Evolutionary conservation across 202 grass and related monocot genomes (phyloP), one percentile per base, ranked within the genome.

Genomic region (Miscanthus sacchariflorus): DNA sequence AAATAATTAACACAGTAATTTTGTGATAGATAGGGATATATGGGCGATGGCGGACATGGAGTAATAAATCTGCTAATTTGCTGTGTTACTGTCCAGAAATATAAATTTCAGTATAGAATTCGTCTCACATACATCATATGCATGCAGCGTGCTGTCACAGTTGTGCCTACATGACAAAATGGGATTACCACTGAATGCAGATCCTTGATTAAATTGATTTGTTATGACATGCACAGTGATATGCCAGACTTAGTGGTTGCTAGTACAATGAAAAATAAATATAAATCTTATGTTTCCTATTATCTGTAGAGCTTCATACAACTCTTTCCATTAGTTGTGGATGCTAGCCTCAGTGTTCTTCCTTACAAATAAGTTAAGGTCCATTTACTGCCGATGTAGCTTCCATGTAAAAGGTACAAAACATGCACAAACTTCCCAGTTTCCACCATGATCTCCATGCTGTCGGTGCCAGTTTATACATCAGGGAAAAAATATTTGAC

Each of bases 51-150:
- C 0, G 9, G 23, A 59, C 8, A 48, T 3, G 12, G 50, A 54
- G 17, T 54, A 35, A 58, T 7, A 74, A 72, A 74, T 65, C 43
- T 65, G 15, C 40, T 43, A 74, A 8, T 36, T 68, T 69, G 56
- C 21, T 66, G 45, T n/a, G 21, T 3, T 73, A 68, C 27, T 59
- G 23, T 79, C 69, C 28, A 83, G 6, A 24, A 70, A 64, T 75
- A 81, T 68, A 76, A 81, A 48, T 70, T 82, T 72, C 76, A 67
- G 6, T 59, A 61, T 48, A 30, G 3, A 77, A 46, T 61, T 46
- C 0, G 11, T 83, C 48, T 59, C 25, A 35, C 61, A 23, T 52
- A n/a, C 9, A 14, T 12, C 79, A 39, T 25, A 50, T 7, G 10
- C 23, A 50, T 74, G 45, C 59, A 24, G 21, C 9, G 9, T 54